phyloP scores from a whole-genome alignment of 202 grass and related monocot species.

The Alloteropsis angusta region DNA sequence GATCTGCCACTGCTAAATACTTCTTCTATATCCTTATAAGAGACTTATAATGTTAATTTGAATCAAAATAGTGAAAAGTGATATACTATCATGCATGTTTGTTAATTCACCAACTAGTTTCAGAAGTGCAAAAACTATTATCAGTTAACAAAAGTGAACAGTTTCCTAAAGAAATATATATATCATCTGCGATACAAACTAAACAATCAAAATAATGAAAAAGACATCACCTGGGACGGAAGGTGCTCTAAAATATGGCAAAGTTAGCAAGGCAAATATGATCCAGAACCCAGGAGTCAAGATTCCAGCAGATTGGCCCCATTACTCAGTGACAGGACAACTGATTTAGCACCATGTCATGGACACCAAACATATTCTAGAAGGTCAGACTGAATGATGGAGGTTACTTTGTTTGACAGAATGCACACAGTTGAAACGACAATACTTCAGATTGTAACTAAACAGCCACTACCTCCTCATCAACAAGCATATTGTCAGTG shows the following conservation, averaged over 20 bases:
- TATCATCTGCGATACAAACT: background rate
- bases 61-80: background rate
- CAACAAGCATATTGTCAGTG: slow-evolving; percentile 2
- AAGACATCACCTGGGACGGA: background rate
- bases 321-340: background rate
- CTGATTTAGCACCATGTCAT: background rate
- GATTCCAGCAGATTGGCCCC: background rate
- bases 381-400: background rate
- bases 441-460: slow-evolving; percentile 5
- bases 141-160: background rate
- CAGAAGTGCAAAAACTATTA: background rate
- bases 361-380: background rate
- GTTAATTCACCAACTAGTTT: background rate
- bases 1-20: background rate
- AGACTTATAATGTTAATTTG: background rate
- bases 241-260: background rate
- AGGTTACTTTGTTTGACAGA: slow-evolving; percentile 5
- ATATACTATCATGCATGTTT: background rate
- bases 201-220: background rate
- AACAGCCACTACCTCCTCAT: slow-evolving; percentile 13
- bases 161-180: background rate
- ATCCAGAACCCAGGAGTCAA: background rate
- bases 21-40: background rate
- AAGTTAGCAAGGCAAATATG: background rate
- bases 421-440: background rate